phyloP scores from a whole-genome alignment of 768 basidiomycete species.

The Lactarius sp. region DNA sequence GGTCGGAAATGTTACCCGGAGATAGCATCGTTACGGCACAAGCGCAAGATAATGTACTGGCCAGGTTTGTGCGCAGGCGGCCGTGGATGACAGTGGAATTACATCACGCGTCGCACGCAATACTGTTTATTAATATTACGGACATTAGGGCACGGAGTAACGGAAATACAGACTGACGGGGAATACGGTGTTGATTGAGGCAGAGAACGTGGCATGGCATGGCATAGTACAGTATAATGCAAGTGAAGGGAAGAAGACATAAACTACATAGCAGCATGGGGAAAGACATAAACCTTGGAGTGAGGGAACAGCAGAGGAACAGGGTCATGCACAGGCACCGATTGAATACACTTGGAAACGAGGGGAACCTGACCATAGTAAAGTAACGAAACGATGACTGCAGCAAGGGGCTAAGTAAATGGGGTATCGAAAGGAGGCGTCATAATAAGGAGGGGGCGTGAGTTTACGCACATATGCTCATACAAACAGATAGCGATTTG shows the following conservation, averaged over 20 bases:
- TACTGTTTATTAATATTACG: constrained; percentile 2
- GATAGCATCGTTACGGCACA: constrained; percentile 11
- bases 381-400: constrained; percentile 4
- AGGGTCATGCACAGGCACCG: background rate
- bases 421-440: constrained; percentile 5
- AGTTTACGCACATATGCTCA: background rate
- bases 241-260: background rate
- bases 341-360: constrained; percentile 8
- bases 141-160: constrained; percentile 11
- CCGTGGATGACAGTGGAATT: constrained; percentile 10
- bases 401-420: background rate
- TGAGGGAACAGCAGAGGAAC: background rate
- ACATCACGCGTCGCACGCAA: constrained; percentile 3
- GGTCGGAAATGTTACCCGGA: background rate
- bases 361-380: constrained; percentile 1
- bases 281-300: background rate
- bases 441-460: constrained; percentile 1
- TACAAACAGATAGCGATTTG: constrained; percentile 2
- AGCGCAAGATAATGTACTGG: constrained; percentile 1
- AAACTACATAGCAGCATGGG: constrained; percentile 9
- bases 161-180: constrained; percentile 9
- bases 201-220: background rate
- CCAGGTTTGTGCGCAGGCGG: constrained; percentile 1
- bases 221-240: background rate
- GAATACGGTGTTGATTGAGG: constrained; percentile 6